phyloP scores from a whole-genome alignment of 192 early-diverging fungal genomes.

The Rhizoclosmatium globosum region DNA sequence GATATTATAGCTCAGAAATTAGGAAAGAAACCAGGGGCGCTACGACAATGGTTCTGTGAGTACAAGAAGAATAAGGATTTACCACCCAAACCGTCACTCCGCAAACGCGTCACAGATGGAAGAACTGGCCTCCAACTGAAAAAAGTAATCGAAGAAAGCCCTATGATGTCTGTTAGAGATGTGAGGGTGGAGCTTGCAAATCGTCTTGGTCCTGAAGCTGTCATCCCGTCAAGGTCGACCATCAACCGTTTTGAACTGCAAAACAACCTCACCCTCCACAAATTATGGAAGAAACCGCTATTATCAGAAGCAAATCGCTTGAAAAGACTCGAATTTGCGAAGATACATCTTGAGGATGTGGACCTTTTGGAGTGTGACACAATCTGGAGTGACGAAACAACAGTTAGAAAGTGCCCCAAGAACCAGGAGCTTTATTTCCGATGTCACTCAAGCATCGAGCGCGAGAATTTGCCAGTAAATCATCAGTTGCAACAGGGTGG shows the following conservation, averaged over 20 bases:
- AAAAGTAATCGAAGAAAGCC: not conserved
- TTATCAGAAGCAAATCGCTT: not conserved
- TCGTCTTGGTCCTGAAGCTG: not conserved
- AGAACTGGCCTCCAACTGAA: not conserved
- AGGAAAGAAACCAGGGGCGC: not conserved
- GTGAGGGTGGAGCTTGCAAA: not conserved
- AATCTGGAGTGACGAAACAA: not conserved
- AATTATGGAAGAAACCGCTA: constrained; percentile 4
- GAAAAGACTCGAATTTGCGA: not conserved
- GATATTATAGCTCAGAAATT: not conserved
- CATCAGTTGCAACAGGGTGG: not conserved
- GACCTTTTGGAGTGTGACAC: not conserved
- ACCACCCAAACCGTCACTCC: not conserved
- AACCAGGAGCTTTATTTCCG: not conserved
- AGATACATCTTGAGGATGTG: not conserved
- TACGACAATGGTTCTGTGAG: not conserved
- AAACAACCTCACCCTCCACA: not conserved
- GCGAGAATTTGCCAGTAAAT: not conserved
- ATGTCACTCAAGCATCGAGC: not conserved
- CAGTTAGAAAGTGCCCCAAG: no score
- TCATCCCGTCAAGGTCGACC: not conserved
- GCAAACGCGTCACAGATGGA: not conserved
- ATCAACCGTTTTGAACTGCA: not conserved
- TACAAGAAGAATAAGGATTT: not conserved
- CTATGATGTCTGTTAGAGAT: constrained; percentile 7